A percentile compares a stretch with the other conserved stretches of the same genome.
These are phyloP conservation scores for Cystobasidiaceae sp. DNA, from an alignment of 1,284 basidiomycete species.

Conservation along the genomic window DNA sequence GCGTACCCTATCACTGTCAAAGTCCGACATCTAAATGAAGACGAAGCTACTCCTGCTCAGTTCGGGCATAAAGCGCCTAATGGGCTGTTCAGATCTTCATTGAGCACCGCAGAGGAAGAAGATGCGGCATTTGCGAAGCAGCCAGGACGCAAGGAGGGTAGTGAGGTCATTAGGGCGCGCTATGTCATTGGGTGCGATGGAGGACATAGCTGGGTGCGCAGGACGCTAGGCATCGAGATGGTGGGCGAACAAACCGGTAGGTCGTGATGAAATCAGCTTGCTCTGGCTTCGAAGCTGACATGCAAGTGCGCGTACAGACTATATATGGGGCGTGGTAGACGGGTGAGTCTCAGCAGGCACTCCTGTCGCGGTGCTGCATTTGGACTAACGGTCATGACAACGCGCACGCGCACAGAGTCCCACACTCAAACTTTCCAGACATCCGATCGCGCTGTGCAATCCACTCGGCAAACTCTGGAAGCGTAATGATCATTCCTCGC, in stretches of 20 bases:
- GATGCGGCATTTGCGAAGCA: conserved; percentile 32
- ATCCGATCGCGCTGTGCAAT: conserved; percentile 64
- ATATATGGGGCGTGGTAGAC: conserved; percentile 64
- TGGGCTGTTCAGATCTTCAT: conserved; percentile 38
- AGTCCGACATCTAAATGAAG: conserved; percentile 42
- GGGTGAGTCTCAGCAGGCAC: neutral
- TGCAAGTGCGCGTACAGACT: conserved; percentile 49
- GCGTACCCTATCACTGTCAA: conserved; percentile 41
- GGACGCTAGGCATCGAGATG: conserved; percentile 60
- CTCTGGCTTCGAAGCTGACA: neutral
- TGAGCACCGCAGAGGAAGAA: conserved; percentile 39
- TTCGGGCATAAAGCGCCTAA: conserved; percentile 33
- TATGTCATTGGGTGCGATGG: conserved; percentile 62
- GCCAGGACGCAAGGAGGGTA: conserved; percentile 4
- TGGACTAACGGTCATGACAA: neutral
- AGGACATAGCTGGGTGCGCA: conserved; percentile 75
- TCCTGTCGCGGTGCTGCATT: neutral
- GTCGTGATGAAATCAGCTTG: neutral
- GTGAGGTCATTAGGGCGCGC: conserved; percentile 56
- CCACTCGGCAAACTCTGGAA: conserved; percentile 54
- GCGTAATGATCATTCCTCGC: conserved; percentile 68
- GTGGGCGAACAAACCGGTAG: conserved; percentile 67
- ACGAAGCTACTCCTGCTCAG: conserved; percentile 41
- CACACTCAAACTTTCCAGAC: conserved; percentile 72
- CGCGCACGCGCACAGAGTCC: conserved; percentile 58